A percentile compares a stretch with the other conserved stretches of the same genome.
These are phyloP conservation scores for Diaporthe eres DNA, from an alignment of 2,329 filamentous ascomycete genomes.

Conservation along the genomic window DNA sequence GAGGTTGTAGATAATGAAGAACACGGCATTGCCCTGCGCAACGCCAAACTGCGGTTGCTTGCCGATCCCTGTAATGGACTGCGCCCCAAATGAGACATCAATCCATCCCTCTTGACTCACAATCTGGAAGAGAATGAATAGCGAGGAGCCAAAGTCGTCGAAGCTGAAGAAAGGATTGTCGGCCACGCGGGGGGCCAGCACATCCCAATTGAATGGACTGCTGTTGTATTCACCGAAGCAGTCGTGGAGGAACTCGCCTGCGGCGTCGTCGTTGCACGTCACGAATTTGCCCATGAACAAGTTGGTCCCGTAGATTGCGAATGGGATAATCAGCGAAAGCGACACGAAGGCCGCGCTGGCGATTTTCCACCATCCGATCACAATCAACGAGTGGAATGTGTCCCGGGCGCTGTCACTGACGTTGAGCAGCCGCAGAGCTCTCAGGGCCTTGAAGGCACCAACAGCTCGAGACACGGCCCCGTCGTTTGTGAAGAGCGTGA, in stretches of 20 bases:
- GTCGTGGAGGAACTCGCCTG: slow-evolving; percentile 72
- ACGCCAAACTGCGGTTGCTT: slow-evolving; percentile 79
- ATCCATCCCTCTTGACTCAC: slow-evolving; percentile 99
- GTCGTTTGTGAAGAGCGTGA: slow-evolving; percentile 84
- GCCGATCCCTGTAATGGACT: slow-evolving; percentile 83
- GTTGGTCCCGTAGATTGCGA: slow-evolving; percentile 95
- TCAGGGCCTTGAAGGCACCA: slow-evolving; percentile 95
- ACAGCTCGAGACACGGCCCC: slow-evolving; percentile 90
- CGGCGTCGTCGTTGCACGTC: slow-evolving; percentile 81
- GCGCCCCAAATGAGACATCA: slow-evolving; percentile 88
- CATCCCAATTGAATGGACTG: slow-evolving; percentile 85
- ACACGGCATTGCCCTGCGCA: slow-evolving; percentile 88
- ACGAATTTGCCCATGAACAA: slow-evolving; percentile 89
- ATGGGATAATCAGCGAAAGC: slow-evolving; percentile 92
- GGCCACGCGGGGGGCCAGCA: slow-evolving; percentile 86
- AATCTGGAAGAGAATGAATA: slow-evolving; percentile 98
- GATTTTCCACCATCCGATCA: slow-evolving; percentile 95
- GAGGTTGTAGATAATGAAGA: slow-evolving; percentile 97
- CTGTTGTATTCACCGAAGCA: slow-evolving; percentile 89
- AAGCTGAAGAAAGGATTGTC: slow-evolving; percentile 91
- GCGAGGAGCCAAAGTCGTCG: slow-evolving; percentile 91
- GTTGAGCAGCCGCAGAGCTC: slow-evolving; percentile 91
- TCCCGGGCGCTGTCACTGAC: slow-evolving; percentile 96
- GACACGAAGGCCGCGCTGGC: slow-evolving; percentile 94
- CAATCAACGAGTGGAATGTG: slow-evolving; percentile 96